phyloP scores from a whole-genome alignment of 371 early-diverging fungal genomes.

The Rhizopus sp. region DNA sequence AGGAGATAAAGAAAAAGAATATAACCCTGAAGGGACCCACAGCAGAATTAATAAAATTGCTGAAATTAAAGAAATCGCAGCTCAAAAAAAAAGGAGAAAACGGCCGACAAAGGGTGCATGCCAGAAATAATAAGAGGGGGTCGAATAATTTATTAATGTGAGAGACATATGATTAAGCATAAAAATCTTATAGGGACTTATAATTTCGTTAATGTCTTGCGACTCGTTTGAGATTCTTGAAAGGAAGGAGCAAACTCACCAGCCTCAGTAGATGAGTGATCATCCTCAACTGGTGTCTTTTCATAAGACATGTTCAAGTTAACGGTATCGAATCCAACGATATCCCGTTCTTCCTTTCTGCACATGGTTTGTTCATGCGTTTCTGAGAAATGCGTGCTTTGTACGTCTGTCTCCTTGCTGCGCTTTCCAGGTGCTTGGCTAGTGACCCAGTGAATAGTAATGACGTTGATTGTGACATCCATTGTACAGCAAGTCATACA shows the following conservation, averaged over 20 bases:
- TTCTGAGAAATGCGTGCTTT: slow-evolving; percentile 5
- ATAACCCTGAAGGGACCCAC: too few relatives aligned
- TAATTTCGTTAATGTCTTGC: slow-evolving; percentile 17
- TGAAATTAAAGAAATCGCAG: too few relatives aligned
- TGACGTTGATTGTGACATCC: slow-evolving; percentile 60
- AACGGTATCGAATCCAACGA: slow-evolving; percentile 5
- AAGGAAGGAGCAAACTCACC: slow-evolving; percentile 13
- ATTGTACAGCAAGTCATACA: slow-evolving; percentile 58
- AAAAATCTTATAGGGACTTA: too few relatives aligned
- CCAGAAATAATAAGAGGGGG: too few relatives aligned
- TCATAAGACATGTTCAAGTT: not conserved
- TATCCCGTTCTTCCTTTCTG: not conserved
- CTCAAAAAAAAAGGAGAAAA: too few relatives aligned
- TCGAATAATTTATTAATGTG: too few relatives aligned
- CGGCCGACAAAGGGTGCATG: too few relatives aligned
- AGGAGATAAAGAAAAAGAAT: too few relatives aligned
- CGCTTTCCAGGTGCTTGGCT: slow-evolving; percentile 21
- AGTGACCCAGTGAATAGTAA: slow-evolving; percentile 57
- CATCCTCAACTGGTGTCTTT: slow-evolving; percentile 7
- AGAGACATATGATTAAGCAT: too few relatives aligned
- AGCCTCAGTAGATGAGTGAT: slow-evolving; percentile 13
- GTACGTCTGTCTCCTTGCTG: slow-evolving; percentile 15
- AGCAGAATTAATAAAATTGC: too few relatives aligned
- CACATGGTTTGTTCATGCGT: slow-evolving; percentile 2
- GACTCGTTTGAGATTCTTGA: slow-evolving; percentile 24